phyloP scores from a whole-genome alignment of 805 yeast genomes.

The Priceomyces haplophilus region DNA sequence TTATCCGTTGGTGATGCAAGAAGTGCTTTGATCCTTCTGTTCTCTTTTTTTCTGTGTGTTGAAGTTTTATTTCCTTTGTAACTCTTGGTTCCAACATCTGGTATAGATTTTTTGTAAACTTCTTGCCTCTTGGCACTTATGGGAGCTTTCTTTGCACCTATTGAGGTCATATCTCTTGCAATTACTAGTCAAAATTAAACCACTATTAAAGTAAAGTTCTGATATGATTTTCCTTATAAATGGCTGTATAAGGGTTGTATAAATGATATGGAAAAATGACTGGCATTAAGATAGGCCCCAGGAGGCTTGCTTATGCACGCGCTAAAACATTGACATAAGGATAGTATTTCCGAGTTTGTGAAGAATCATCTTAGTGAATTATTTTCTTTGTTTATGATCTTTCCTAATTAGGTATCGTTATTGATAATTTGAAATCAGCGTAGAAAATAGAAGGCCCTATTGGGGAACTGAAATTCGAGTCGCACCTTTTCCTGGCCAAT shows the following conservation, averaged over 20 bases:
- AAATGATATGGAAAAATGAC: no score
- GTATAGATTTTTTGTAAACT: neutral
- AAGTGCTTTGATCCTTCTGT: neutral
- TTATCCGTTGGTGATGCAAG: slow-evolving; percentile 4
- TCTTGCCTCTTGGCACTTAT: neutral
- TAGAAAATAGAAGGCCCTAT: neutral
- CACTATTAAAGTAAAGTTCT: no score
- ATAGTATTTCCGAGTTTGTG: neutral
- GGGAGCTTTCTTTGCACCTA: no score
- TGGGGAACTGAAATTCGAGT: neutral
- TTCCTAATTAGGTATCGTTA: slow-evolving; percentile 1
- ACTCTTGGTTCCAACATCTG: neutral
- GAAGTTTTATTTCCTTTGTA: neutral
- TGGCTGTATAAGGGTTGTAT: no score
- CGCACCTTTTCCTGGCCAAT: neutral
- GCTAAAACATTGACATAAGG: neutral
- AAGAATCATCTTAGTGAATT: neutral
- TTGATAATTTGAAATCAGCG: neutral
- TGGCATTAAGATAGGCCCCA: no score
- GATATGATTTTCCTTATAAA: no score
- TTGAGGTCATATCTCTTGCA: no score
- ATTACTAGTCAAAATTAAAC: no score
- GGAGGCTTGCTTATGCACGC: no score
- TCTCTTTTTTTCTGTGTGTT: neutral
- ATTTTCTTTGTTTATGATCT: slow-evolving; percentile 1